These are phyloP conservation scores for Neurospora sp. DNA, from an alignment of 495 filamentous ascomycete genomes.

Conservation along the genomic window DNA sequence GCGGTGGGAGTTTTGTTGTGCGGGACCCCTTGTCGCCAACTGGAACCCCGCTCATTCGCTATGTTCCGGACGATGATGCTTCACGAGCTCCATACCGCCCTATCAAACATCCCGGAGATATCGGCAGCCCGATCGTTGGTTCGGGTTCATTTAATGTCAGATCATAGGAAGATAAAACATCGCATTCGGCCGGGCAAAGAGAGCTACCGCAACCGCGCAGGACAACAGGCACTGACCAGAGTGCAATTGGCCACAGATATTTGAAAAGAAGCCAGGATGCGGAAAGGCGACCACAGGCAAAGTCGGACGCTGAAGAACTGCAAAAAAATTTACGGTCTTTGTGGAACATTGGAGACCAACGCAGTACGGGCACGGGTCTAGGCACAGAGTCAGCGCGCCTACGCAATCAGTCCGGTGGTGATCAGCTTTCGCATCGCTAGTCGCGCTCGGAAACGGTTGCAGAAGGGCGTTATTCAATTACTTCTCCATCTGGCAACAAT, in stretches of 20 bases:
- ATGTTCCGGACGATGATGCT: conserved; percentile 28
- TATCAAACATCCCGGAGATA: conserved; percentile 44
- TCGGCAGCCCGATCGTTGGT: conserved; percentile 34
- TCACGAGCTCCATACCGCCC: conserved; percentile 22
- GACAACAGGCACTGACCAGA: not conserved
- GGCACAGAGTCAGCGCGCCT: not conserved
- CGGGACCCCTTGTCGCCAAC: conserved; percentile 31
- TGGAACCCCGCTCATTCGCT: conserved; percentile 55
- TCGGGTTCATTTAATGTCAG: conserved; percentile 4
- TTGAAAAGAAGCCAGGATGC: not conserved
- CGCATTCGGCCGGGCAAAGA: conserved; percentile 1
- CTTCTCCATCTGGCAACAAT: not conserved
- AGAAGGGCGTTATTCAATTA: not conserved
- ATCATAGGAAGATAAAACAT: not conserved
- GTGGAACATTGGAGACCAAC: not conserved
- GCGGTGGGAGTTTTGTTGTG: conserved; percentile 73
- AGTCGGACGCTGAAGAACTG: not conserved
- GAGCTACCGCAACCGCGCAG: conserved; percentile 5
- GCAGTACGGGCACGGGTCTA: not conserved
- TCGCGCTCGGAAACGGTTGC: not conserved
- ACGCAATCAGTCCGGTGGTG: not conserved
- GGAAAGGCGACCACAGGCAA: not conserved
- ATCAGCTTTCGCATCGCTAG: not conserved
- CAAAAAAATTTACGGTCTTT: not conserved
- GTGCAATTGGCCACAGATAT: not conserved